Evolutionary conservation across 352 stramenopile species (phyloP), one percentile per base, ranked within the genome.

Genomic region (Nothophytophthora sp.): DNA sequence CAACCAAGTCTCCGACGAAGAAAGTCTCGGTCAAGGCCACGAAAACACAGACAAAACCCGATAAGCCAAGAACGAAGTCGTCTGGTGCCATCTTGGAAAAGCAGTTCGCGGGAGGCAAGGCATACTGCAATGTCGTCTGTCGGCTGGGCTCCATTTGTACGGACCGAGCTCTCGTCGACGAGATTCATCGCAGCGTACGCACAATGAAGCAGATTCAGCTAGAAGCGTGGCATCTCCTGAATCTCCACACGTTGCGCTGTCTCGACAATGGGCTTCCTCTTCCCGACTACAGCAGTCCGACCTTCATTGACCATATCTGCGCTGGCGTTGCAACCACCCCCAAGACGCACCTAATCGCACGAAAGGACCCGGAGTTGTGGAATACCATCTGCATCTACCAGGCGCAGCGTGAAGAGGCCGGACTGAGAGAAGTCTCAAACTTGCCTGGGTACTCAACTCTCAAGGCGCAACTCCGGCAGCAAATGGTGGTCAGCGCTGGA

Each of bases 121-220:
- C 4, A n/a, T 53, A 32, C 24, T 29, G 11, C 45, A 44, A 23
- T 24, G 19, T 53, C 33, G 36, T 24, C 25, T 53, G 45, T 28
- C 35, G 34, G 43, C 45, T 53, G 22, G 11, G 44, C 22, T 44
- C 33, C 6, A 24, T 53, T 24, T 53, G 45, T 37, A 20, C 34
- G 23, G 45, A 45, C 36, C 34, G 33, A 16, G 33, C 43, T 24
- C 45, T 53, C 19, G 20, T 33, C 36, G n/a, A 44, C 20, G n/a
- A 53, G 45, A 53, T 53, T 34, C 33, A 16, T 15, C 25, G 36
- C 33, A 40, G 20, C 34, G 24, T 36, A 11, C 45, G 36, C 35
- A 23, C 27, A 32, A 57, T 63, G 55, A 53, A 54, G 36, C 40
- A 57, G 46, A 57, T 63, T n/a, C 55, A 57, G 29, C 27, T 63